Evolutionary conservation across 495 filamentous ascomycete species (phyloP).

Genomic region (Neurospora cerealis): DNA sequence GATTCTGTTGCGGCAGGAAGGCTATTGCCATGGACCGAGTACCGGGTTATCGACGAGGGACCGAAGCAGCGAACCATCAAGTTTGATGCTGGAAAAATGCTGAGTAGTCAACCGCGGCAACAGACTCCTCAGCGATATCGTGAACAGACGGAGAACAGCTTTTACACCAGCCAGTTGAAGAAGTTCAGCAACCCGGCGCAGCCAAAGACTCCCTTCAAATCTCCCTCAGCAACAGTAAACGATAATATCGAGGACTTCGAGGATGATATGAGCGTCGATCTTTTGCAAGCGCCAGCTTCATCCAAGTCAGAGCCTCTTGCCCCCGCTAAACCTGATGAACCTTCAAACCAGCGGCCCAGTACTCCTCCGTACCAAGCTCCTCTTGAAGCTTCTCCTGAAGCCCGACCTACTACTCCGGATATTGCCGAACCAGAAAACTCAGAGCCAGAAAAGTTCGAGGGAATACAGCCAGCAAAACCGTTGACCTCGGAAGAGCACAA

Average conservation of each 20-base stretch:
- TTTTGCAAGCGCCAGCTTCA: slow-evolving; percentile 1
- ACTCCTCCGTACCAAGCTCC: not conserved
- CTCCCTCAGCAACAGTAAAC: not conserved
- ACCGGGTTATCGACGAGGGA: slow-evolving; percentile 69
- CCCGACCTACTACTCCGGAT: not conserved
- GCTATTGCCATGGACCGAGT: slow-evolving; percentile 75
- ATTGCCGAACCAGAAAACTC: not conserved
- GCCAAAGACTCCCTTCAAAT: not conserved
- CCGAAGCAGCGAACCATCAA: slow-evolving; percentile 63
- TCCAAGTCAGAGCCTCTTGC: not conserved
- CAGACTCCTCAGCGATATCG: slow-evolving; percentile 49
- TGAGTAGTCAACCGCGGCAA: slow-evolving; percentile 29
- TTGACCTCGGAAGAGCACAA: slow-evolving; percentile 91
- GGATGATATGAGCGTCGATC: slow-evolving; percentile 13
- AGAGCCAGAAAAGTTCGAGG: slow-evolving; percentile 8
- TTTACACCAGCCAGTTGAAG: slow-evolving; percentile 65
- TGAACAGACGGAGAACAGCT: slow-evolving; percentile 66
- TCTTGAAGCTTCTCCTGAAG: not conserved
- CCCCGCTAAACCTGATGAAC: not conserved
- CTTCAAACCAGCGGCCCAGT: not conserved
- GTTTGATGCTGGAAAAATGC: slow-evolving; percentile 58
- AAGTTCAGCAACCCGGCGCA: slow-evolving; percentile 21
- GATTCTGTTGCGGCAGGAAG: slow-evolving; percentile 76
- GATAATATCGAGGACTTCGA: slow-evolving; percentile 10
- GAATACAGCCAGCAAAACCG: slow-evolving; percentile 9